Percentiles rank a stretch among this genome's conserved stretches.
Evolutionary conservation across 164 flowering plant species (phyloP).

Genomic region (Pachysandra terminalis): DNA sequence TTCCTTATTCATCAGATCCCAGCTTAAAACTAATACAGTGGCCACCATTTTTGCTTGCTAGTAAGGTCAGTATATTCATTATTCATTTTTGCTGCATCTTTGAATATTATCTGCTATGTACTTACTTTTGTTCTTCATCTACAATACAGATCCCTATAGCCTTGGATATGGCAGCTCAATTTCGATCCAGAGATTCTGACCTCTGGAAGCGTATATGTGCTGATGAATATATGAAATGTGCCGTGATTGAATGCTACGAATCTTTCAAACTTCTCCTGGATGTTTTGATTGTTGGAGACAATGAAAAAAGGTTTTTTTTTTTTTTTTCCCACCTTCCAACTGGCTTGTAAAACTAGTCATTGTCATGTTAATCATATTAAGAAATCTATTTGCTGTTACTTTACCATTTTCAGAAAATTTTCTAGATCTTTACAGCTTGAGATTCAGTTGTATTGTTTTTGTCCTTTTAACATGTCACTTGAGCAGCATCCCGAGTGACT

Average conservation of each 20-base stretch:
- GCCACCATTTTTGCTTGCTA: constrained; percentile 98
- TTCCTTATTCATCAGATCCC: constrained; percentile 91
- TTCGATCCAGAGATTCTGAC: constrained; percentile 72
- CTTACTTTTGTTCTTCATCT: constrained; percentile 14
- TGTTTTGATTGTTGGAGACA: constrained; percentile 75
- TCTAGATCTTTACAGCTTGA: background rate
- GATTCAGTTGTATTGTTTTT: background rate
- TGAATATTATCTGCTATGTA: background rate
- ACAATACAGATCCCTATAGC: constrained; percentile 86
- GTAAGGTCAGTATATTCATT: constrained; percentile 74
- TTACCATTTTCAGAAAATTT: background rate
- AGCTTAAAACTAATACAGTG: constrained; percentile 85
- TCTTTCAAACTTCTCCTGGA: constrained; percentile 71
- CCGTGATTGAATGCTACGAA: constrained; percentile 93
- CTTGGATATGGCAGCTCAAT: constrained; percentile 92
- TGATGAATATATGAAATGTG: constrained; percentile 97
- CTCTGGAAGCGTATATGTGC: constrained; percentile 96
- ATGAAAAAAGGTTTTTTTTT: constrained; percentile 77
- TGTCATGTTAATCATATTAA: background rate
- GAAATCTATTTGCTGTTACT: background rate
- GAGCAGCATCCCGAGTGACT: background rate
- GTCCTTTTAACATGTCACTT: background rate
- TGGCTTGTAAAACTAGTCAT: background rate
- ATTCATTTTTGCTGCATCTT: constrained; percentile 2
- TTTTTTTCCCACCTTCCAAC: background rate